Evolutionary conservation across 2,329 filamentous ascomycete genomes (phyloP), one percentile per base, ranked within the genome.

Genomic region (Juglanconis oblonga): DNA sequence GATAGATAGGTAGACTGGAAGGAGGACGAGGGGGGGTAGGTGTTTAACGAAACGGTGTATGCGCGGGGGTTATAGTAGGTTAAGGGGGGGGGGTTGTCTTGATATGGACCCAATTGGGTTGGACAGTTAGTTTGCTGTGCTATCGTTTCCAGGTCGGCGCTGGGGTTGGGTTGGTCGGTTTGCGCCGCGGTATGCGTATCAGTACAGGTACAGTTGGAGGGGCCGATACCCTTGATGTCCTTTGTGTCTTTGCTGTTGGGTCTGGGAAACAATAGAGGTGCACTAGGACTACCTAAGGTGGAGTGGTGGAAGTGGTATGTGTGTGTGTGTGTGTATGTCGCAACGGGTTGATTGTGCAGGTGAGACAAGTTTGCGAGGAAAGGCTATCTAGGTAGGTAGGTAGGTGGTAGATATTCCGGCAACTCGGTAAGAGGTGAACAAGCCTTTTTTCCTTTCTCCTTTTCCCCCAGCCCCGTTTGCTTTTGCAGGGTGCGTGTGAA

Each of bases 331-430:
- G 47, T 29, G 32, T 17, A 2, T 24, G 17, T 24, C 1, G 17
- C 17, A 24, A 24, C 17, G 17, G 17, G 17, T 24, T 2, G 17
- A 24, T 24, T 11, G 36, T 44, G 45, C 36, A 14, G 49, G 38
- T 57, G 48, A 49, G 36, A 35, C 36, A 38, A 11, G 36, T 7
- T 38, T 38, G 36, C 3, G 7, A 38, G 11, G 36, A 38, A 38
- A 38, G 36, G 36, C 36, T 38, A 38, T 11, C 36, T 38, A 38
- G 7, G 11, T 52, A 45, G 48, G 38, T 57, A 36, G 55, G 48
- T 57, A 52, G n/a, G 38, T 45, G 51, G 55, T 52, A 40, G 49
- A 17, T 48, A 47, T 58, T 54, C 57, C 57, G 40, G 50, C 35
- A 42, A 33, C 49, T 53, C 36, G 57, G 57, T 38, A 48, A 38